Evolutionary conservation across 768 basidiomycete genomes (phyloP).

Genomic region (Tylopilus subfusipes): DNA sequence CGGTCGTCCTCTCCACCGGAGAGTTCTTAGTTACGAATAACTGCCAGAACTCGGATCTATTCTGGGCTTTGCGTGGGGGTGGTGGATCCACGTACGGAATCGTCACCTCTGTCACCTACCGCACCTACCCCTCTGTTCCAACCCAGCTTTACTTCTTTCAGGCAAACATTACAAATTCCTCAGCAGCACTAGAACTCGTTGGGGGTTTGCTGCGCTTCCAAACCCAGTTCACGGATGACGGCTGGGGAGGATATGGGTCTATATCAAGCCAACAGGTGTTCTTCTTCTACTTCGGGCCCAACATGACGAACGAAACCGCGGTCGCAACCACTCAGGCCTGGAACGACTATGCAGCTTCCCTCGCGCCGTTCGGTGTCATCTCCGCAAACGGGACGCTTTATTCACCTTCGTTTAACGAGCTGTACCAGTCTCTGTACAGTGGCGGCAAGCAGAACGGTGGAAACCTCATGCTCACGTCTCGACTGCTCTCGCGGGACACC

Average conservation of each 20-base stretch:
- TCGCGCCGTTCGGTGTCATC: constrained; percentile 6
- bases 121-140: constrained; percentile 39
- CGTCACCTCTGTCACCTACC: constrained; percentile 47
- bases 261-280: not conserved
- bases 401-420: constrained; percentile 7
- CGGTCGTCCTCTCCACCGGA: constrained; percentile 43
- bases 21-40: constrained; percentile 37
- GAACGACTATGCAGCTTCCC: constrained; percentile 22
- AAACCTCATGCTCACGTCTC: constrained; percentile 4
- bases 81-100: constrained; percentile 51
- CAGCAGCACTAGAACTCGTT: constrained; percentile 27
- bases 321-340: constrained; percentile 36
- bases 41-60: constrained; percentile 45
- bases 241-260: constrained; percentile 41
- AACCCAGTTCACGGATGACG: constrained; percentile 36
- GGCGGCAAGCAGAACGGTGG: not conserved
- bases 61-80: constrained; percentile 53
- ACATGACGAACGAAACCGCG: constrained; percentile 35
- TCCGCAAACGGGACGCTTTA: not conserved
- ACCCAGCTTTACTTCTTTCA: constrained; percentile 28
- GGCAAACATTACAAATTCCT: constrained; percentile 32
- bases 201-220: constrained; percentile 36
- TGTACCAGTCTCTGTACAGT: not conserved
- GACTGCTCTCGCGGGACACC: constrained; percentile 14
- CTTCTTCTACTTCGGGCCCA: constrained; percentile 33